Conservation (phyloP, 1,139 yeast genomes). For the Kluyveromyces sp. region DNA sequence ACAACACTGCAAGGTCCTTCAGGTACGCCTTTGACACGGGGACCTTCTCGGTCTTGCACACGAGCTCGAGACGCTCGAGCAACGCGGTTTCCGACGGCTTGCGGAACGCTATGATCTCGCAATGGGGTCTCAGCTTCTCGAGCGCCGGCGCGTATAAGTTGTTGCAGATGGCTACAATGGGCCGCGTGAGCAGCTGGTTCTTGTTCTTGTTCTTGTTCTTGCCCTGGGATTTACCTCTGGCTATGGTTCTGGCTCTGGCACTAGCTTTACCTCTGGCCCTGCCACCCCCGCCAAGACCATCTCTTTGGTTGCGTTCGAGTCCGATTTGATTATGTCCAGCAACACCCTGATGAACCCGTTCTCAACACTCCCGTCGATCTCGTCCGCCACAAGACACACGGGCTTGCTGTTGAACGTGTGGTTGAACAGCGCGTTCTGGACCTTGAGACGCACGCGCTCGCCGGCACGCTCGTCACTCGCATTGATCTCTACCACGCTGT, state of each 20-base stretch:
- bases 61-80: conserved; percentile 40
- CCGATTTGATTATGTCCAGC: conserved; percentile 52
- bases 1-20: conserved; percentile 54
- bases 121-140: conserved; percentile 62
- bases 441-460: conserved; percentile 46
- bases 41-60: conserved; percentile 44
- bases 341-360: conserved; percentile 69
- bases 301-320: conserved; percentile 41
- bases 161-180: conserved; percentile 88
- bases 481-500: conserved; percentile 73
- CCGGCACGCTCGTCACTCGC: conserved; percentile 82
- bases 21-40: conserved; percentile 34
- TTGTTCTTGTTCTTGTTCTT: conserved; percentile 25
- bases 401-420: conserved; percentile 55
- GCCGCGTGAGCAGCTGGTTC: conserved; percentile 53
- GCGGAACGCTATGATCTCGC: conserved; percentile 63
- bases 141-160: conserved; percentile 69
- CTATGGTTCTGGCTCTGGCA: too few species aligned
- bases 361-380: conserved; percentile 85
- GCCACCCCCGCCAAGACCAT: conserved; percentile 7
- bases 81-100: conserved; percentile 49
- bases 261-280: conserved; percentile 13
- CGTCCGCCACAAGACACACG: conserved; percentile 78
- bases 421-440: conserved; percentile 63
- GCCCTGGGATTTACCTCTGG: conserved; percentile 46